These are phyloP conservation scores for Helianthus tuberosus DNA, from an alignment of 129 eudicot species.

Conservation along the genomic window DNA sequence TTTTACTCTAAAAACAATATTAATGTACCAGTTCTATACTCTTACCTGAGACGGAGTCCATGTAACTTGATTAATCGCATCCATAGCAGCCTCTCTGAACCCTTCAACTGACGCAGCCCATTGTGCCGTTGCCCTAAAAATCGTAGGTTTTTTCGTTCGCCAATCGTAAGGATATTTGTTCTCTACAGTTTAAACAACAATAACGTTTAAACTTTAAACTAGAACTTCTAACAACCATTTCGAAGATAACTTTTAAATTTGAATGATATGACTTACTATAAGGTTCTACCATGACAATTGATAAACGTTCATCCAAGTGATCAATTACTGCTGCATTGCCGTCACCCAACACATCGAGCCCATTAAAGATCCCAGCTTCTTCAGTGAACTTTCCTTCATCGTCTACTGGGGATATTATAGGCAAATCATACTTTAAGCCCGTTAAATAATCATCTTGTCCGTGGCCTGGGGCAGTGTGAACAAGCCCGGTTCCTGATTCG, in stretches of 20 bases:
- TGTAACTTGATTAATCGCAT: slow-evolving; percentile 70
- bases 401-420: slow-evolving; percentile 85
- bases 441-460: slow-evolving; percentile 95
- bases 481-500: slow-evolving; percentile 98
- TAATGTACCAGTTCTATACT: slow-evolving; percentile 39
- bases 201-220: background rate
- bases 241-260: background rate
- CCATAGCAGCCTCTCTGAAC: slow-evolving; percentile 74
- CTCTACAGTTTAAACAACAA: slow-evolving; percentile 39
- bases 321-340: slow-evolving; percentile 84
- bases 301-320: slow-evolving; percentile 59
- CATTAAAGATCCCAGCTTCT: slow-evolving; percentile 82
- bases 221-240: background rate
- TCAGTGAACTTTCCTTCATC: slow-evolving; percentile 84
- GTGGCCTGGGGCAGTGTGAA: slow-evolving; percentile 99
- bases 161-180: slow-evolving; percentile 97
- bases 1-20: too few relatives aligned
- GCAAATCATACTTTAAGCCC: slow-evolving; percentile 87
- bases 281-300: slow-evolving; percentile 84
- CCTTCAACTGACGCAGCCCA: slow-evolving; percentile 99
- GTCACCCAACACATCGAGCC: slow-evolving; percentile 78
- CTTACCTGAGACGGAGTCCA: slow-evolving; percentile 71
- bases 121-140: slow-evolving; percentile 93
- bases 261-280: slow-evolving; percentile 60
- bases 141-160: slow-evolving; percentile 96